Evolutionary conservation across 768 basidiomycete genomes (phyloP), one percentile per base, ranked within the genome.

Genomic region (Strobilomyces echinocephalus): DNA sequence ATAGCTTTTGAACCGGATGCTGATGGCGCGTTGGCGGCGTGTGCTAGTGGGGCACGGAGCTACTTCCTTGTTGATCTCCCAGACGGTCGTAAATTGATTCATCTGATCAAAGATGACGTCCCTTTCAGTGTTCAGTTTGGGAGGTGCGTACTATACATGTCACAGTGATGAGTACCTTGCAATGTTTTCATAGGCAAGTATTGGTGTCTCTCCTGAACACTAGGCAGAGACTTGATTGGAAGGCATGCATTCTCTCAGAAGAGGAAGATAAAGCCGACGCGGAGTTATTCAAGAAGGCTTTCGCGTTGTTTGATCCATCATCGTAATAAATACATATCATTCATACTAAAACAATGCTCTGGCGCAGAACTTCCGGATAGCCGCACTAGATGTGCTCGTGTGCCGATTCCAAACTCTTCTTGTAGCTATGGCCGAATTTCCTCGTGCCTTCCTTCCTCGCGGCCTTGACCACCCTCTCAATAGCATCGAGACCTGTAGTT

Each of bases 31-130:
- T 66, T 90, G 61, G 72, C 74, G 34, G 70, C 74, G 14, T 70
- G 68, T 44, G 78, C 75, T 51, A 74, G 76, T 28, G 77, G 77
- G 38, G 75, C 84, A 11, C 73, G 75, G 51, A 83, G 88, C 51
- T 98, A 97, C 70, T 97, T 98, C 74, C 83, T 83, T 59, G 87
- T 97, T 5, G 92, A 97, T 60, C 72, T 97, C 47, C 95, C 97
- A 0, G 83, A 85, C 59, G 94, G 95, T 24, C 77, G 78, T 57
- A 88, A 81, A 71, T 75, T 98, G 75, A 84, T 97, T 33, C 92
- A 97, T 70, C 70, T 93, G 58, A 81, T 97, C 63, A 84, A 84
- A 64, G 82, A 84, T 31, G 77, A 85, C 18, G 75, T 82, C 46
- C 84, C 86, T 33, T 98, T 98, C 65, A 85, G 85, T 58, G 75